These are phyloP conservation scores for Fusarium nodosum DNA, from an alignment of 2,329 filamentous ascomycete species.

Conservation along the genomic window DNA sequence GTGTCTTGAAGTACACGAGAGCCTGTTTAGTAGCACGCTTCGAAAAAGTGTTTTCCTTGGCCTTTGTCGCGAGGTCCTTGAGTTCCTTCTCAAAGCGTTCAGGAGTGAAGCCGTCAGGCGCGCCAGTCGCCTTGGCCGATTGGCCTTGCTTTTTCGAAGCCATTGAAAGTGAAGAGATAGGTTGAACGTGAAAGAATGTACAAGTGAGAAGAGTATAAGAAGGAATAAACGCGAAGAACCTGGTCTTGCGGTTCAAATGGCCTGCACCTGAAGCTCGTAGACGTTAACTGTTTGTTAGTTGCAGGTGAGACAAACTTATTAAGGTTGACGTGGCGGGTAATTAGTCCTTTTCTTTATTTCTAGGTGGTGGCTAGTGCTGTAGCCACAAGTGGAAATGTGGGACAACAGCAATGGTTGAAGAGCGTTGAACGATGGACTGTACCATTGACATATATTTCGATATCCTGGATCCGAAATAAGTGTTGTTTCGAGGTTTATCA, in stretches of 20 bases:
- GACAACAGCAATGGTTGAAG: neutral
- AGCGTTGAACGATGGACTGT: neutral
- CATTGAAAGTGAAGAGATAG: conserved; percentile 31
- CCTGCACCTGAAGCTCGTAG: conserved; percentile 53
- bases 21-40: conserved; percentile 56
- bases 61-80: conserved; percentile 63
- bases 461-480: neutral
- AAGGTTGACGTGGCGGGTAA: conserved; percentile 45
- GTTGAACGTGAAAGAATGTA: conserved; percentile 24
- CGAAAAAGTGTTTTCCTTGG: conserved; percentile 51
- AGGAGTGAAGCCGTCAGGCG: conserved; percentile 59
- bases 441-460: neutral
- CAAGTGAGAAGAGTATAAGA: conserved; percentile 6
- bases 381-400: conserved; percentile 30
- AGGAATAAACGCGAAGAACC: conserved; percentile 12
- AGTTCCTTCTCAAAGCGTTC: conserved; percentile 69
- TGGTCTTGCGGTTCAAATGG: conserved; percentile 48
- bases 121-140: conserved; percentile 41
- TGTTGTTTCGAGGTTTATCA: neutral
- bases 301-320: conserved; percentile 33
- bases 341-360: conserved; percentile 30
- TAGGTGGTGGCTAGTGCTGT: conserved; percentile 43
- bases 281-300: conserved; percentile 45
- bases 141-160: conserved; percentile 39
- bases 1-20: conserved; percentile 55